Evolutionary conservation across 1,284 basidiomycete species (phyloP).

Genomic region (Ganoderma leucocontextum): DNA sequence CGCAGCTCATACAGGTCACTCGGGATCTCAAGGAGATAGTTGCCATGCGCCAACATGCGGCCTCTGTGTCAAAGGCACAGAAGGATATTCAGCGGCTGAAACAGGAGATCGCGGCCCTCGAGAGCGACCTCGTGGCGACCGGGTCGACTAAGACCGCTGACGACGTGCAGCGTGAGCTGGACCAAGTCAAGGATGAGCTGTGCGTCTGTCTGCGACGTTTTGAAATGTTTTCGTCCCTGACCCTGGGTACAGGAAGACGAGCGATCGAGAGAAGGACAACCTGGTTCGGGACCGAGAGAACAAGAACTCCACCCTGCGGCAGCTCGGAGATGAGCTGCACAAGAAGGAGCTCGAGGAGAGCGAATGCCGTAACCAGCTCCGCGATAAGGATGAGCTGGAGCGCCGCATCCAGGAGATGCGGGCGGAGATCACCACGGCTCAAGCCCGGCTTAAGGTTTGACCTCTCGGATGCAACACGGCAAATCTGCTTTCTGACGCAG

Average conservation of each 20-base stretch:
- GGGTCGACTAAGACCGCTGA: constrained; percentile 86
- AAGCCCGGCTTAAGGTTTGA: constrained; percentile 38
- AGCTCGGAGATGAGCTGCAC: constrained; percentile 65
- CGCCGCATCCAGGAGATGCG: constrained; percentile 68
- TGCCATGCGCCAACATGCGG: constrained; percentile 71
- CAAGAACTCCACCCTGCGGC: constrained; percentile 63
- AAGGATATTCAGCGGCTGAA: constrained; percentile 73
- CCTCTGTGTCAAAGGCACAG: constrained; percentile 67
- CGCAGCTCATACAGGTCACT: constrained; percentile 56
- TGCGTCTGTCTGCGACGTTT: constrained; percentile 48
- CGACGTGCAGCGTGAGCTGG: constrained; percentile 83
- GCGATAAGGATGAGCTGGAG: constrained; percentile 70
- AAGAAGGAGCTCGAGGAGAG: constrained; percentile 70
- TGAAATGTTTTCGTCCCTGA: neutral
- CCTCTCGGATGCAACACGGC: neutral
- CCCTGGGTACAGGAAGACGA: constrained; percentile 59
- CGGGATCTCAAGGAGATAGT: constrained; percentile 70
- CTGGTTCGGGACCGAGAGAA: constrained; percentile 74
- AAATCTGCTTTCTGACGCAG: constrained; percentile 9
- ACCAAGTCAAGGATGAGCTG: constrained; percentile 70
- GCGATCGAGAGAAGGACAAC: constrained; percentile 73
- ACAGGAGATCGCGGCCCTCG: constrained; percentile 71
- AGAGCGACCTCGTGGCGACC: constrained; percentile 72
- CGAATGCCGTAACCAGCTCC: constrained; percentile 67
- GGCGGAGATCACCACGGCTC: constrained; percentile 57